Evolutionary conservation across 1,284 basidiomycete genomes (phyloP).

Genomic region (Ceratorhiza oryzae-sativae): DNA sequence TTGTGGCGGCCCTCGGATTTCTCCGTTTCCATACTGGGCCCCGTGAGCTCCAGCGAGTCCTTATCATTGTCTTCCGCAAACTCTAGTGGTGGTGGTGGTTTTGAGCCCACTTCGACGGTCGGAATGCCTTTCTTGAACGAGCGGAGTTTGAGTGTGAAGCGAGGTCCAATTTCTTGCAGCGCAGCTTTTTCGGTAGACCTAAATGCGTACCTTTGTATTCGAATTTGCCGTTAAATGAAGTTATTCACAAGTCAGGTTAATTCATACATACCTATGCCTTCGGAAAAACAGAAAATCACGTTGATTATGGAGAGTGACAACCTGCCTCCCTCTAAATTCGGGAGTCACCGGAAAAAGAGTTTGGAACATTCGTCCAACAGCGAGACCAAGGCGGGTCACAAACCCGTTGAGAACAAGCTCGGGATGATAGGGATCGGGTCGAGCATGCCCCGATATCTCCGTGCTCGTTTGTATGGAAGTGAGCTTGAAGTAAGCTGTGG

Average conservation of each 20-base stretch:
- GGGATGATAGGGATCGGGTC: constrained; percentile 90
- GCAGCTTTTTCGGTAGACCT: constrained; percentile 89
- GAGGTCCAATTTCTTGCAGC: constrained; percentile 96
- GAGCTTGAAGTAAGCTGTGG: constrained; percentile 96
- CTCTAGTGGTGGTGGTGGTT: constrained; percentile 63
- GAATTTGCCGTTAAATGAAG: not conserved
- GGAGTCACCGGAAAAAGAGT: constrained; percentile 94
- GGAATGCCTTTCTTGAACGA: constrained; percentile 91
- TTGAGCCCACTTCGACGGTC: constrained; percentile 71
- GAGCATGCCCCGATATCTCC: constrained; percentile 90
- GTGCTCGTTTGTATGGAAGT: constrained; percentile 86
- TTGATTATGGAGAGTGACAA: constrained; percentile 97
- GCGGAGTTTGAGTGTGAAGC: constrained; percentile 93
- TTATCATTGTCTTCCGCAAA: constrained; percentile 63
- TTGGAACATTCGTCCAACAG: constrained; percentile 93
- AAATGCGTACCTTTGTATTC: constrained; percentile 79
- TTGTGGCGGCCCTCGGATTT: too few relatives aligned
- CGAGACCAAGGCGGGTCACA: constrained; percentile 91
- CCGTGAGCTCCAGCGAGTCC: constrained; percentile 46
- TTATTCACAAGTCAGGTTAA: not conserved
- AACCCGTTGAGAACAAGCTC: constrained; percentile 97
- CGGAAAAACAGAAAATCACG: constrained; percentile 98
- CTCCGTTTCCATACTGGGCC: constrained; percentile 46
- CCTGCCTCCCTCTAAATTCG: constrained; percentile 95
- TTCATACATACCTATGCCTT: constrained; percentile 73